Percentiles rank a stretch among this genome's conserved stretches.
Evolutionary conservation across 129 eudicot species (phyloP).

Genomic region (Chrysanthemum makinoi): DNA sequence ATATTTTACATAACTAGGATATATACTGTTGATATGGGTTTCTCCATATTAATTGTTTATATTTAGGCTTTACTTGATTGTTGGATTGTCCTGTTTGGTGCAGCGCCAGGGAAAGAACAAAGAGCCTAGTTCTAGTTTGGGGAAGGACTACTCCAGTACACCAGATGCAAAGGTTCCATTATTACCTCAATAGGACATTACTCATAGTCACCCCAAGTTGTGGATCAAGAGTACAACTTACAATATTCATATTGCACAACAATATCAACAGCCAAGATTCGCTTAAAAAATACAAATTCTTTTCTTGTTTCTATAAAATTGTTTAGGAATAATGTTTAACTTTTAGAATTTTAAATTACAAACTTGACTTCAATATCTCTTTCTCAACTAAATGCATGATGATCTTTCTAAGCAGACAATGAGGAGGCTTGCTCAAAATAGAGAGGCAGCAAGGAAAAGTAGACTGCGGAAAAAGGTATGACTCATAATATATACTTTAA

Average conservation of each 20-base stretch:
- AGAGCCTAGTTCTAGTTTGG: slow-evolving; percentile 63
- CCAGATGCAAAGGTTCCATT: slow-evolving; percentile 61
- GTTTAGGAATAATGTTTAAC: no score
- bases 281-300: no score
- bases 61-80: not conserved
- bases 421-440: slow-evolving; percentile 79
- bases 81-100: slow-evolving; percentile 18
- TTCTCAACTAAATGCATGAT: not conserved
- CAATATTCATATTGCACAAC: no score
- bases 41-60: not conserved
- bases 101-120: slow-evolving; percentile 74
- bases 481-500: not conserved
- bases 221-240: not conserved
- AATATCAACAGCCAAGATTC: no score
- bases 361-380: not conserved
- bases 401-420: slow-evolving; percentile 44
- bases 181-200: not conserved
- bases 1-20: not conserved
- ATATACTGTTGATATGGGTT: not conserved
- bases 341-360: not conserved
- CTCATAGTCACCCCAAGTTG: not conserved
- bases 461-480: slow-evolving; percentile 58
- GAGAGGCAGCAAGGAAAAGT: slow-evolving; percentile 79
- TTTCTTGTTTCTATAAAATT: no score
- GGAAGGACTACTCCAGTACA: slow-evolving; percentile 61